These are phyloP conservation scores for Colletotrichum sp. DNA, from an alignment of 2,329 filamentous ascomycete genomes.

Conservation along the genomic window DNA sequence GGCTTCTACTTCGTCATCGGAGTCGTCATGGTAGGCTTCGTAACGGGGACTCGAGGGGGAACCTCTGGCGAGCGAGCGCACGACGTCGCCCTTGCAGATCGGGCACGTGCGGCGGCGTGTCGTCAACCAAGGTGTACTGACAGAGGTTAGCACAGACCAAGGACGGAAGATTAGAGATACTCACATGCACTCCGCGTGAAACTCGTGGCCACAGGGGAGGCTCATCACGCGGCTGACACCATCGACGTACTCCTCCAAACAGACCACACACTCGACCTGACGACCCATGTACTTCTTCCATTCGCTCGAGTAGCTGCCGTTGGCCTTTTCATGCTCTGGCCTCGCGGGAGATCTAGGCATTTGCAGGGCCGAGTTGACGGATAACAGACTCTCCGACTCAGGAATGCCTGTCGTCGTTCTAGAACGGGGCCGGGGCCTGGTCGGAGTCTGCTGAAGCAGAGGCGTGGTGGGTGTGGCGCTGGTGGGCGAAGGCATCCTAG, in stretches of 20 bases:
- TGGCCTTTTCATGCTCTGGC: conserved; percentile 54
- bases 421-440: conserved; percentile 65
- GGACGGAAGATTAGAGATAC: conserved; percentile 41
- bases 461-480: conserved; percentile 79
- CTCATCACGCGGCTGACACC: conserved; percentile 97
- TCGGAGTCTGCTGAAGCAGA: conserved; percentile 67
- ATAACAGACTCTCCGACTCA: conserved; percentile 52
- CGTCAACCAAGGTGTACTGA: conserved; percentile 93
- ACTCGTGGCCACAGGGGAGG: conserved; percentile 95
- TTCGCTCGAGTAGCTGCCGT: conserved; percentile 50
- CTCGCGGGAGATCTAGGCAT: conserved; percentile 38
- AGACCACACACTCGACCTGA: conserved; percentile 92
- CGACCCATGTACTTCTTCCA: conserved; percentile 72
- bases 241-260: conserved; percentile 94
- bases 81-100: conserved; percentile 98
- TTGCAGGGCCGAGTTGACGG: conserved; percentile 47
- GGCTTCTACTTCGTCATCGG: conserved; percentile 48
- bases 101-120: conserved; percentile 96
- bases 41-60: conserved; percentile 57
- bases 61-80: conserved; percentile 67
- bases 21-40: conserved; percentile 60
- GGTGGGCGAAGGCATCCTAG: conserved; percentile 66
- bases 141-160: conserved; percentile 24
- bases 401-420: conserved; percentile 67
- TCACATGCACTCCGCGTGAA: conserved; percentile 98